Base-by-base conservation (phyloP, 2,329 filamentous ascomycete species). In the Clarireedia hainanense region DNA sequence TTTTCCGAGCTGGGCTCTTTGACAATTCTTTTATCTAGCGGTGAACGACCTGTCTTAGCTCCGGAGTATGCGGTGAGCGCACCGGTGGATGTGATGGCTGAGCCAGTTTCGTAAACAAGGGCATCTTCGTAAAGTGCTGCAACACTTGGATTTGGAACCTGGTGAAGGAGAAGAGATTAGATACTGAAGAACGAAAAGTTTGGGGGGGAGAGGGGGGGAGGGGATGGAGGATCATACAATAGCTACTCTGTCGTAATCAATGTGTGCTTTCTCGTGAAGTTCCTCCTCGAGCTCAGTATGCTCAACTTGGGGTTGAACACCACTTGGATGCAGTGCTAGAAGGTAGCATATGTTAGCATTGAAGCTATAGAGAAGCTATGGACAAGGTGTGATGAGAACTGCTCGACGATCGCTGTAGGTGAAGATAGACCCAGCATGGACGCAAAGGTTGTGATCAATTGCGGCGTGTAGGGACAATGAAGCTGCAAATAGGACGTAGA, bases 251-350 rank as follows among this genome's bases (percentile, higher is more conserved):
- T 97, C 89, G 73, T 97, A 99, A 81, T 99, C 94, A 71, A 99
- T 99, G 81, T 99, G 92, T 65, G 94, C 94, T 71, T 87, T 91
- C 75, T 96, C 90, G 75, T 97, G 91, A 60, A 99, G 88, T 74
- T 96, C 90, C 77, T 97, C 91, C 77, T 99, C 91, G 63, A 99
- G 85, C 74, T 97, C 94, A 47, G 94, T 97, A 83, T 96, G 92
- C 72, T 95, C 88, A 69, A 27, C 36, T 80, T 80, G 70, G 85
- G 55, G 57, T 60, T 64, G 60, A 48, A 68, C 65, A 61, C 66
- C 66, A 57, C 66, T 64, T 17, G 67, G 67, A 53, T 68, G 67
- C 10, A 61, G 37, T 43, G 50, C 58, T 59, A 14, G 40, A 50
- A 50, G 9, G 10, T 5, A 1, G 5, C 20, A 15, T 17, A 5